These are phyloP conservation scores for Bipolaris sorokiniana DNA, from an alignment of 2,329 filamentous ascomycete species.

Conservation along the genomic window DNA sequence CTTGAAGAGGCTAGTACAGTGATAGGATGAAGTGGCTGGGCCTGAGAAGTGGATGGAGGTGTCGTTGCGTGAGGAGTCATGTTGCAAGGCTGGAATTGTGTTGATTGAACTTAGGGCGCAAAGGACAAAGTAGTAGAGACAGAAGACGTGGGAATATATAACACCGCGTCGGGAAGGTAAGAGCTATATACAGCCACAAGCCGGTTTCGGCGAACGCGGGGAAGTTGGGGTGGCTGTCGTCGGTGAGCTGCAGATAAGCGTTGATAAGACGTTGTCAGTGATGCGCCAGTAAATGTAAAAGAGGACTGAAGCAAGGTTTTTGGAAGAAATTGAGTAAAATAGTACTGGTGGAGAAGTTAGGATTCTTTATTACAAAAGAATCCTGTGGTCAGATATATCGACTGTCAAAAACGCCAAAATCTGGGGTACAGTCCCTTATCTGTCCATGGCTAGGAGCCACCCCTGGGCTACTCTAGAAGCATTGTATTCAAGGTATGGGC, in stretches of 20 bases:
- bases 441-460: slow-evolving; percentile 27
- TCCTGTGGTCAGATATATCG: slow-evolving; percentile 6
- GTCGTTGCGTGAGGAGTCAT: slow-evolving; percentile 50
- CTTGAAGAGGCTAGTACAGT: slow-evolving; percentile 83
- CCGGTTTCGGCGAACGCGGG: slow-evolving; percentile 33
- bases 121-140: slow-evolving; percentile 12
- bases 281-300: slow-evolving; percentile 18
- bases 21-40: slow-evolving; percentile 55
- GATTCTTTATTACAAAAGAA: slow-evolving; percentile 9
- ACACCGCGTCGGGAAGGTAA: slow-evolving; percentile 15
- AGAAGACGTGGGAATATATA: slow-evolving; percentile 9
- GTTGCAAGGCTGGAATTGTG: slow-evolving; percentile 10
- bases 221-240: slow-evolving; percentile 23
- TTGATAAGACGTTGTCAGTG: slow-evolving; percentile 39
- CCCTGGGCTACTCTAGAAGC: slow-evolving; percentile 17
- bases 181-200: slow-evolving; percentile 30
- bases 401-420: slow-evolving; percentile 33
- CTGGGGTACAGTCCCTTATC: slow-evolving; percentile 48
- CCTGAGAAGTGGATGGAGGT: slow-evolving; percentile 37
- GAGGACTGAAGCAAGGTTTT: slow-evolving; percentile 9
- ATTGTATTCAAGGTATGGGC: slow-evolving; percentile 20
- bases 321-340: neutral
- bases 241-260: slow-evolving; percentile 40
- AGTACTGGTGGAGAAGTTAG: slow-evolving; percentile 4
- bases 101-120: slow-evolving; percentile 8